Evolutionary conservation across 2,329 filamentous ascomycete species (phyloP).

Genomic region (Fusarium nygamai): DNA sequence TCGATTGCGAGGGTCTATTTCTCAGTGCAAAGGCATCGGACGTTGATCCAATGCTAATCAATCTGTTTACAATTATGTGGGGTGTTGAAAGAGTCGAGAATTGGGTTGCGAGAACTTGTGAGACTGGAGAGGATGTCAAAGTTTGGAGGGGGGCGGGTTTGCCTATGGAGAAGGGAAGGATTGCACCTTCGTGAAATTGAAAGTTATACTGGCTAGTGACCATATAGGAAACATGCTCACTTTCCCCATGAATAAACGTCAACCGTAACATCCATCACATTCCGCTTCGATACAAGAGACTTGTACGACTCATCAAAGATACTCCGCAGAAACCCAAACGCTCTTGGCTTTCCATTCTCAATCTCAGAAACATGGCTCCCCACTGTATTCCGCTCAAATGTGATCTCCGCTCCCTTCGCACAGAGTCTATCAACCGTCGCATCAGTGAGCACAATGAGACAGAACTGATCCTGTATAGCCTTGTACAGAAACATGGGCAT

Average conservation of each 20-base stretch:
- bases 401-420: constrained; percentile 51
- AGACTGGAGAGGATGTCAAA: not conserved
- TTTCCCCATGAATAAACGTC: not conserved
- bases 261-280: not conserved
- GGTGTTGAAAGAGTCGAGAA: constrained; percentile 17
- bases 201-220: not conserved
- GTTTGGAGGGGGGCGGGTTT: not conserved
- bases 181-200: not conserved
- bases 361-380: constrained; percentile 51
- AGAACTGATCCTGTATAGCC: constrained; percentile 57
- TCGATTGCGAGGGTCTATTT: constrained; percentile 11
- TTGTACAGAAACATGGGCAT: constrained; percentile 64
- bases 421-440: constrained; percentile 54
- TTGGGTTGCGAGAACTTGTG: constrained; percentile 3
- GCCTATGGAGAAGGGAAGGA: not conserved
- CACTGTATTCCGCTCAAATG: constrained; percentile 56
- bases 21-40: constrained; percentile 1
- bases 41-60: not conserved
- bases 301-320: constrained; percentile 25
- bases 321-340: constrained; percentile 11
- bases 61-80: constrained; percentile 20
- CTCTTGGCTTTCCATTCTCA: constrained; percentile 30
- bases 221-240: too few species aligned
- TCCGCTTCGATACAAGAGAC: constrained; percentile 1
- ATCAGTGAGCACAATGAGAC: constrained; percentile 55